phyloP scores from a whole-genome alignment of 2,329 filamentous ascomycete genomes.

The Scedosporium dehoogii region DNA sequence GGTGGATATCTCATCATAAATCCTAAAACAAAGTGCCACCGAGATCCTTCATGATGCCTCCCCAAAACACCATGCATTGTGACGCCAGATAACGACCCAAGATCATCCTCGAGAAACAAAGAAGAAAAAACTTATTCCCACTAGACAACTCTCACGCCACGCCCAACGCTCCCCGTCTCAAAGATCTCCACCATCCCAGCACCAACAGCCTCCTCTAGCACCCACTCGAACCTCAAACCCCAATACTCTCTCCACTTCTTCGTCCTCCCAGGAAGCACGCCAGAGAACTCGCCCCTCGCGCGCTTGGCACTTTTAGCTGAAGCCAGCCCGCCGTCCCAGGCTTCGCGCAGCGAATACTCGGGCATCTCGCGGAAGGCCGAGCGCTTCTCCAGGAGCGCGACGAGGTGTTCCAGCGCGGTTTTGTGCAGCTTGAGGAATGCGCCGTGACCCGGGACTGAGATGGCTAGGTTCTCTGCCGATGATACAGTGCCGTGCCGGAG shows the following conservation, averaged over 20 bases:
- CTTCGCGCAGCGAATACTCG: constrained; percentile 50
- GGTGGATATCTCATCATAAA: background rate
- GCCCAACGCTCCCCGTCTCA: constrained; percentile 63
- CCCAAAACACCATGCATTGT: background rate
- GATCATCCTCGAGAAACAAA: background rate
- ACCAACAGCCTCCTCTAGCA: constrained; percentile 61
- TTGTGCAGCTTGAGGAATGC: constrained; percentile 56
- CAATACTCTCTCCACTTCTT: constrained; percentile 63
- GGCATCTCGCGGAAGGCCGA: constrained; percentile 54
- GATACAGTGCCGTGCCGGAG: background rate
- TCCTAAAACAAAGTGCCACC: no score
- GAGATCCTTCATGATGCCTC: no score
- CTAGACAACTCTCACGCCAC: constrained; percentile 42
- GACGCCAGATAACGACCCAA: background rate
- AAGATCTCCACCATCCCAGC: constrained; percentile 64
- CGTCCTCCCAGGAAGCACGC: constrained; percentile 50
- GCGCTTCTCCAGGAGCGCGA: constrained; percentile 42
- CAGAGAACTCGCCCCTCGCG: constrained; percentile 40
- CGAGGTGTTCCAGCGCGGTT: constrained; percentile 50
- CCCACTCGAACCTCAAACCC: constrained; percentile 62
- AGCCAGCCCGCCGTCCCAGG: constrained; percentile 50
- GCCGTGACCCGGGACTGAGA: constrained; percentile 59
- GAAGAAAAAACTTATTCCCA: constrained; percentile 11
- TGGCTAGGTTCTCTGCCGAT: constrained; percentile 28
- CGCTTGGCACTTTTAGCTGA: constrained; percentile 34